Conservation (phyloP, 768 basidiomycete genomes). For the Leccinum obscurum region DNA sequence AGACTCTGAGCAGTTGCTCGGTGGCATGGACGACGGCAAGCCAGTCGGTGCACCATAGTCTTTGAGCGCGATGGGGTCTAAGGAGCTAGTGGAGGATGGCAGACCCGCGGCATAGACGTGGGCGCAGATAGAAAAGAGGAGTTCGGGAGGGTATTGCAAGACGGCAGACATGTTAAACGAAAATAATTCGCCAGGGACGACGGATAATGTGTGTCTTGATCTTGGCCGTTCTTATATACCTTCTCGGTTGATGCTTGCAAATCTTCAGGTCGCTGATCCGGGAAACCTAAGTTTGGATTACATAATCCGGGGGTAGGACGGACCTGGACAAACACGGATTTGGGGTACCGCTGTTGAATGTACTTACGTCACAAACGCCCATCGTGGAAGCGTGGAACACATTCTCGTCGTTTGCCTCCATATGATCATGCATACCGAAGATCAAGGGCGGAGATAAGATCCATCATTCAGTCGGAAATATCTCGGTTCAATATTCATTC, state of each 20-base stretch:
- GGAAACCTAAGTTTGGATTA: slow-evolving; percentile 3
- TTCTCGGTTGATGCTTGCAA: slow-evolving; percentile 8
- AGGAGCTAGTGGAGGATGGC: slow-evolving; percentile 52
- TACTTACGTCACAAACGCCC: slow-evolving; percentile 2
- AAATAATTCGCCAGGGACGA: neutral
- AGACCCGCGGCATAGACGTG: slow-evolving; percentile 66
- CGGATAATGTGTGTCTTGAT: neutral
- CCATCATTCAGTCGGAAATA: neutral
- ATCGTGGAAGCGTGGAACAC: neutral
- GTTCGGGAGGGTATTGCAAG: slow-evolving; percentile 63
- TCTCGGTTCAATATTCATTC: neutral
- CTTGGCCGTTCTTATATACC: slow-evolving; percentile 8
- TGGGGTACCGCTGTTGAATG: slow-evolving; percentile 7
- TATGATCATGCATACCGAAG: neutral
- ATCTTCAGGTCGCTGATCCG: neutral
- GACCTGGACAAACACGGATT: neutral
- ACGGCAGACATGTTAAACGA: slow-evolving; percentile 26
- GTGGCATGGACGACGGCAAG: slow-evolving; percentile 73
- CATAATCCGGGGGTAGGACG: slow-evolving; percentile 25
- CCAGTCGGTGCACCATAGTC: slow-evolving; percentile 52
- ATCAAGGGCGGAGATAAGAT: neutral
- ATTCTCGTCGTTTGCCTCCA: neutral
- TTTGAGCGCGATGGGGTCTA: slow-evolving; percentile 65
- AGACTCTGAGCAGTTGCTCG: slow-evolving; percentile 68
- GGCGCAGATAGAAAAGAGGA: slow-evolving; percentile 71